A percentile compares a stretch with the other conserved stretches of the same genome.
Conservation (phyloP, 139 green algal species). For the Medakamo hakoo region DNA sequence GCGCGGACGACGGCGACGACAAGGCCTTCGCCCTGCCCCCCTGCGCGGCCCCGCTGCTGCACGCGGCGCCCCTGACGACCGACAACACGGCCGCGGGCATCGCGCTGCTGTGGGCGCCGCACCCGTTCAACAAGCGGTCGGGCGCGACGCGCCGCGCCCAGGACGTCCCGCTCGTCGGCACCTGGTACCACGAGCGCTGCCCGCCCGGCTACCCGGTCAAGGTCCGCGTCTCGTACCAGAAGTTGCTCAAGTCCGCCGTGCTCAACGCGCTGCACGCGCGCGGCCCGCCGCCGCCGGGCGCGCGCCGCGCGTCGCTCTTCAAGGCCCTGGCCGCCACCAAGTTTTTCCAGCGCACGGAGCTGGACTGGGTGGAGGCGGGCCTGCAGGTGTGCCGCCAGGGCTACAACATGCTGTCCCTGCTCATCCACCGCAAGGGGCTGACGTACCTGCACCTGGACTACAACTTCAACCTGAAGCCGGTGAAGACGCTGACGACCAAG, state of each 20-base stretch:
- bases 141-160: slow-evolving; percentile 69
- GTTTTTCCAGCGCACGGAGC: slow-evolving; percentile 98
- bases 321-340: slow-evolving; percentile 84
- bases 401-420: slow-evolving; percentile 99
- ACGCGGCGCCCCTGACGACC: slow-evolving; percentile 36
- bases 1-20: slow-evolving; percentile 7
- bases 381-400: slow-evolving; percentile 97
- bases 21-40: not conserved
- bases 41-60: not conserved
- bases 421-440: slow-evolving; percentile 99
- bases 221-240: slow-evolving; percentile 98
- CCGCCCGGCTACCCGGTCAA: slow-evolving; percentile 83
- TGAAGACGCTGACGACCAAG: slow-evolving; percentile 99
- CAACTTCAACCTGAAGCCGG: slow-evolving; percentile 99
- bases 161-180: slow-evolving; percentile 90
- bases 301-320: slow-evolving; percentile 93
- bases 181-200: slow-evolving; percentile 88
- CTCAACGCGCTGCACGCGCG: slow-evolving; percentile 87
- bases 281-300: slow-evolving; percentile 51
- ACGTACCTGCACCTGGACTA: slow-evolving; percentile 99
- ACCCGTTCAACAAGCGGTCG: slow-evolving; percentile 81
- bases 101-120: slow-evolving; percentile 84
- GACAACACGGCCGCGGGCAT: slow-evolving; percentile 84
- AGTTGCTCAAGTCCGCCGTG: slow-evolving; percentile 97
- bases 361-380: slow-evolving; percentile 99